Conservation (phyloP, 345 rosid species). For the Populus nigra region DNA sequence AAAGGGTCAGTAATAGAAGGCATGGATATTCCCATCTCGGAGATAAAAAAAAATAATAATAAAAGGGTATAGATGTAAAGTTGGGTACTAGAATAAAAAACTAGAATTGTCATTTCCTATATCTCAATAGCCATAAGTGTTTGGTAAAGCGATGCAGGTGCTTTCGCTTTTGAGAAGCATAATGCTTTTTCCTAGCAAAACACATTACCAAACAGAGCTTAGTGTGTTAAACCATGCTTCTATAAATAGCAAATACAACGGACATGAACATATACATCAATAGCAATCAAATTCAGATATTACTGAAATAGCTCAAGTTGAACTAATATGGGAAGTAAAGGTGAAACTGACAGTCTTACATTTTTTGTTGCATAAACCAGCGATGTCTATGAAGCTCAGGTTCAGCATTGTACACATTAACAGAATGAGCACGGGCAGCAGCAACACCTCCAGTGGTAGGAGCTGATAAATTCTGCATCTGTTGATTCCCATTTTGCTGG, state of each 20-base stretch:
- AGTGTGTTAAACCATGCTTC: background rate
- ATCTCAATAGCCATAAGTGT: background rate
- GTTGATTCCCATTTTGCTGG: slow-evolving; percentile 65
- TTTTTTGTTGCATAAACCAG: slow-evolving; percentile 40
- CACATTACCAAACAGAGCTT: background rate
- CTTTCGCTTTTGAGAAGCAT: background rate
- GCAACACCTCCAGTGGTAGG: slow-evolving; percentile 14
- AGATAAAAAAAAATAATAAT: background rate
- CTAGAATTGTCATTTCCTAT: background rate
- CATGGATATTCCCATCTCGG: background rate
- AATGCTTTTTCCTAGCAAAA: background rate
- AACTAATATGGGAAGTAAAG: background rate
- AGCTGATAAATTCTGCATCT: slow-evolving; percentile 49
- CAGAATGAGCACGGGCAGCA: slow-evolving; percentile 27
- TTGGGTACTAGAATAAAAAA: background rate
- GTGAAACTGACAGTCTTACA: slow-evolving; percentile 41
- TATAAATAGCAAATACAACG: background rate
- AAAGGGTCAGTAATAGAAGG: slow-evolving; percentile 3
- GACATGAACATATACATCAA: no score
- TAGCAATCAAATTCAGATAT: background rate
- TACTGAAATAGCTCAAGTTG: background rate
- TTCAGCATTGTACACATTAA: slow-evolving; percentile 35
- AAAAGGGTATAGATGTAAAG: background rate
- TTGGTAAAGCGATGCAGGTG: background rate
- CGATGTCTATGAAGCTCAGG: slow-evolving; percentile 49